phyloP scores from a whole-genome alignment of 768 basidiomycete genomes.

The Tylopilus cervinicoccineus region DNA sequence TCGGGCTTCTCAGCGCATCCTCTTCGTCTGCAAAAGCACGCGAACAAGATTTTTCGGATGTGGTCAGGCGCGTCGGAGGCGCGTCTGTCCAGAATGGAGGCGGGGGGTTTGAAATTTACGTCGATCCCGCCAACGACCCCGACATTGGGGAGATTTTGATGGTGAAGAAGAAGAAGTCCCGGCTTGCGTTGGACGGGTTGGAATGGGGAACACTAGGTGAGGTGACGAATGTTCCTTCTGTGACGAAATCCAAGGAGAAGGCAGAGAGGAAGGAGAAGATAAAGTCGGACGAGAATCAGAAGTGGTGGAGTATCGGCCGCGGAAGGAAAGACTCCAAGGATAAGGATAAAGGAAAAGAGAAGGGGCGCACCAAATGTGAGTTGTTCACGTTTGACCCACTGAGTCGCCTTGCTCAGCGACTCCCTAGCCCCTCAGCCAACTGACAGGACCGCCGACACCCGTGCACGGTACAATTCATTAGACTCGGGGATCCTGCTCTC shows the following conservation, averaged over 20 bases:
- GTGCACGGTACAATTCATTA: conserved; percentile 65
- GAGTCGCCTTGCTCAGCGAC: conserved; percentile 3
- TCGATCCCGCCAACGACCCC: conserved; percentile 61
- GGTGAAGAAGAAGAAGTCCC: conserved; percentile 73
- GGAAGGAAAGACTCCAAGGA: conserved; percentile 73
- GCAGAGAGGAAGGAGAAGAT: conserved; percentile 36
- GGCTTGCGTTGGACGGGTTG: conserved; percentile 53
- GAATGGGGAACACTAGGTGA: conserved; percentile 57
- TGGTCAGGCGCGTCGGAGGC: conserved; percentile 46
- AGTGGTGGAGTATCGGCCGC: conserved; percentile 82
- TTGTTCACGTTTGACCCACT: background rate
- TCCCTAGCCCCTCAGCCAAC: conserved; percentile 46
- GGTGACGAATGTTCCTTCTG: conserved; percentile 51
- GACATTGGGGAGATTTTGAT: conserved; percentile 67
- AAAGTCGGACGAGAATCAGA: conserved; percentile 49
- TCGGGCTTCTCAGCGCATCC: conserved; percentile 40
- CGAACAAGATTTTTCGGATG: conserved; percentile 56
- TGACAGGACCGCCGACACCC: conserved; percentile 27
- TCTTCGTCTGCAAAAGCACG: conserved; percentile 26
- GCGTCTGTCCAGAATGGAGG: conserved; percentile 22
- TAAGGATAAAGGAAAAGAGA: conserved; percentile 40
- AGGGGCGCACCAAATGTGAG: conserved; percentile 36
- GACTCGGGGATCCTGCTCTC: conserved; percentile 39
- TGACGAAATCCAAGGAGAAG: conserved; percentile 31
- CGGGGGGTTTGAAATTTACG: conserved; percentile 67